phyloP scores from a whole-genome alignment of 371 early-diverging fungal species.

The Rhizopus sp. region DNA sequence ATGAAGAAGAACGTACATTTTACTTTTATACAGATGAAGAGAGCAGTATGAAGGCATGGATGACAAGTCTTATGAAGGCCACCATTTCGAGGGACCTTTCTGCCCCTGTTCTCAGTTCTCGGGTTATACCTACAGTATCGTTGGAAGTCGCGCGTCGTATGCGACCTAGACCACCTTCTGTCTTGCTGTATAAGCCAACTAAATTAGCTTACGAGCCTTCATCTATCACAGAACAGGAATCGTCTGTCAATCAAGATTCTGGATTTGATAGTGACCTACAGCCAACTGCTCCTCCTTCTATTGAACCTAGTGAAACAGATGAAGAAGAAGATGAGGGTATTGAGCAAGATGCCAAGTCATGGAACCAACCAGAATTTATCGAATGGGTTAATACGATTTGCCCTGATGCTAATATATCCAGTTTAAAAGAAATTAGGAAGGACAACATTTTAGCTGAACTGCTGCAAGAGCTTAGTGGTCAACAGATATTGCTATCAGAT shows the following conservation, averaged over 20 bases:
- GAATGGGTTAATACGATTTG: slow-evolving; percentile 61
- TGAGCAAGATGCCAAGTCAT: slow-evolving; percentile 8
- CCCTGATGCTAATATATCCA: slow-evolving; percentile 37
- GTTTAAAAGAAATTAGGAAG: slow-evolving; percentile 52
- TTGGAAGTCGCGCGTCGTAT: slow-evolving; percentile 63
- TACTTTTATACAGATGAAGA: slow-evolving; percentile 62
- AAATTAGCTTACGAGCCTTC: slow-evolving; percentile 12
- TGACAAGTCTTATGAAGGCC: slow-evolving; percentile 66
- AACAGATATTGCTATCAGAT: slow-evolving; percentile 39
- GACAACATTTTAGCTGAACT: slow-evolving; percentile 57
- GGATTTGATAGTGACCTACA: slow-evolving; percentile 8
- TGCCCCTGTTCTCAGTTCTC: slow-evolving; percentile 68
- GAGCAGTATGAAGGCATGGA: slow-evolving; percentile 53
- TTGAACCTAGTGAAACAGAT: slow-evolving; percentile 1
- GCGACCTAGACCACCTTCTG: slow-evolving; percentile 67
- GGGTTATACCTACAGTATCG: slow-evolving; percentile 63
- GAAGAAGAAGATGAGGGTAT: slow-evolving; percentile 6
- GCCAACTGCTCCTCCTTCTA: background rate
- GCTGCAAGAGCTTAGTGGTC: slow-evolving; percentile 54
- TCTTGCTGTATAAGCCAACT: slow-evolving; percentile 30
- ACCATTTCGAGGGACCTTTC: slow-evolving; percentile 60
- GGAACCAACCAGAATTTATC: slow-evolving; percentile 53
- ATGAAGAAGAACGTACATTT: slow-evolving; percentile 58
- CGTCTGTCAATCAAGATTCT: slow-evolving; percentile 7
- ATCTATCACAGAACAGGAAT: background rate